Base-by-base conservation (phyloP, 2,329 filamentous ascomycete genomes). In the Botrytis hyacinthi region DNA sequence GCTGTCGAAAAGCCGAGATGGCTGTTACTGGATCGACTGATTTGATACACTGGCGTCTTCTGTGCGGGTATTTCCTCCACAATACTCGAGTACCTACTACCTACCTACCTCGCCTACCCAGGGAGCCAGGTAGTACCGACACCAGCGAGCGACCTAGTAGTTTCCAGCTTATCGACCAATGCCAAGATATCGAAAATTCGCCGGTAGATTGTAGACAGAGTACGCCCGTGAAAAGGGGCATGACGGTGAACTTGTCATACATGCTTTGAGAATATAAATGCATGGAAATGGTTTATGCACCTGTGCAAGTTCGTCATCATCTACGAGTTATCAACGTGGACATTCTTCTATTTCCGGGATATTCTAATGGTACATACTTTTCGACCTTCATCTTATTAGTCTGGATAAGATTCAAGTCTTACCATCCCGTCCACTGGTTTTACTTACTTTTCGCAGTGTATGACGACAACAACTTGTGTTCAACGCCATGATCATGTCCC, bases 231-330 rank as follows among this genome's bases (percentile, higher is more conserved):
- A 68, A 68, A 68, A 68, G 65, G 65, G 65, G 65, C 46, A 29
- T 67, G 32, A 54, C n/a, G 32, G 14, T 40, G 32, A n/a, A 54
- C 22, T n/a, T 29, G 32, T 37, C 44, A 67, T n/a, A 42, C 26
- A 16, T 40, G 37, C 18, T 67, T n/a, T n/a, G 44, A 3, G 26
- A n/a, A 54, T 20, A 51, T 9, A 40, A n/a, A 32, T 18, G 9
- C 32, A 54, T 54, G 65, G 48, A 68, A 68, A 68, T 8, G 10
- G 9, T 57, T 68, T n/a, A 68, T 68, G 46, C 65, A 54, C 22
- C 14, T 20, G 9, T 57, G 14, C 14, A 54, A 37, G 32, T 67
- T 63, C 35, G n/a, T 63, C 61, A 63, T 44, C 14, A 42, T 63
- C 59, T 40, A 40, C 35, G 26, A 44, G 2, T 42, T 42, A 29